phyloP scores from a whole-genome alignment of 768 basidiomycete genomes.

The Trametes sanguinea region DNA sequence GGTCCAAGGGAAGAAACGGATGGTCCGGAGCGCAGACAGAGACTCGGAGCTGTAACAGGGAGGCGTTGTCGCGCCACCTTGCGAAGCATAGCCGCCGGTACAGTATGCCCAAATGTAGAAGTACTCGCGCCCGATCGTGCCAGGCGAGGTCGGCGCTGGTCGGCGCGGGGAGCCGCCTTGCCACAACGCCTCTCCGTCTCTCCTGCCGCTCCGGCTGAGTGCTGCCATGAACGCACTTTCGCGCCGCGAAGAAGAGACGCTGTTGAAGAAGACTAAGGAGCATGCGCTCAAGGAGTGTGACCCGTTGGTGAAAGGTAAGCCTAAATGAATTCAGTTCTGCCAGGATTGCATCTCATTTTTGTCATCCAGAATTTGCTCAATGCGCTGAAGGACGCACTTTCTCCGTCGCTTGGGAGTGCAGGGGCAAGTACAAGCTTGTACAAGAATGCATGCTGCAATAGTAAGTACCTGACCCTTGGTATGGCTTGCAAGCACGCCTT shows the following conservation, averaged over 20 bases:
- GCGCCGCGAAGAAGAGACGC: slow-evolving; percentile 83
- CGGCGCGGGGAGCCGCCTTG: slow-evolving; percentile 20
- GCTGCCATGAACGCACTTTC: slow-evolving; percentile 77
- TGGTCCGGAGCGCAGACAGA: slow-evolving; percentile 3
- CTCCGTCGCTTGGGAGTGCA: slow-evolving; percentile 86
- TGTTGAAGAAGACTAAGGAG: slow-evolving; percentile 80
- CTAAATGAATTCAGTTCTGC: background rate
- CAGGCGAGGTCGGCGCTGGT: background rate
- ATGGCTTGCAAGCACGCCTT: background rate
- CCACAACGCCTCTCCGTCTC: slow-evolving; percentile 13
- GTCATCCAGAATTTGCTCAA: slow-evolving; percentile 70
- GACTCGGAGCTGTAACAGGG: no score
- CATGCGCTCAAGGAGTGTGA: slow-evolving; percentile 81
- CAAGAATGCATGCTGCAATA: slow-evolving; percentile 81
- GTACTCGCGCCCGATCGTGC: slow-evolving; percentile 10
- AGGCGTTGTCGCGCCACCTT: background rate
- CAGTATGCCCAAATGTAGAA: background rate
- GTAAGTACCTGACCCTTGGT: slow-evolving; percentile 45
- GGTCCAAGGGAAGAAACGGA: background rate
- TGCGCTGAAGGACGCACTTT: slow-evolving; percentile 80
- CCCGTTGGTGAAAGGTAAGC: slow-evolving; percentile 65
- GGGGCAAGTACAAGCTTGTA: slow-evolving; percentile 62
- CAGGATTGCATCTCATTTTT: background rate
- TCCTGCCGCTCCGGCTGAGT: background rate
- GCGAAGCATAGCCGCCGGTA: slow-evolving; percentile 20